Evolutionary conservation across 306 rosid species (phyloP).

Genomic region (Acacia confusa): DNA sequence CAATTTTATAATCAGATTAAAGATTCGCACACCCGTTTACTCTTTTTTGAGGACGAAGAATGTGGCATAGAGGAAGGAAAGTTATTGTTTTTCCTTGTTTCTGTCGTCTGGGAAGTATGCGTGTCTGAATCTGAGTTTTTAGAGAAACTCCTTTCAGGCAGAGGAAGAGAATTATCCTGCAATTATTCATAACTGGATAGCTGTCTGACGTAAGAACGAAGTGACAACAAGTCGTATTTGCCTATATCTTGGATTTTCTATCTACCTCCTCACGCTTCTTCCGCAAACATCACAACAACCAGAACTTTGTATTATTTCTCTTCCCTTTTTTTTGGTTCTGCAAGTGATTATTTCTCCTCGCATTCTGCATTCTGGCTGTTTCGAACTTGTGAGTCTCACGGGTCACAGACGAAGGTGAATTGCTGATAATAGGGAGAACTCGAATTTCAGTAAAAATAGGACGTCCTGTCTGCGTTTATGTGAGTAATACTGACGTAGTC

Average conservation of each 20-base stretch:
- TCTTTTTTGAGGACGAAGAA: not conserved
- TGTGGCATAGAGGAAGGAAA: not conserved
- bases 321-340: not conserved
- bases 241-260: not conserved
- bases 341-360: not conserved
- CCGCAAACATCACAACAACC: too few relatives aligned
- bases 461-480: not conserved
- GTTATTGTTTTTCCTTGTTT: not conserved
- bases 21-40: not conserved
- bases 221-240: conserved; percentile 10
- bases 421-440: not conserved
- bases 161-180: not conserved
- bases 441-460: not conserved
- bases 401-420: not conserved
- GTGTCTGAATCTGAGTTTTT: not conserved
- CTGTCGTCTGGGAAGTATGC: not conserved
- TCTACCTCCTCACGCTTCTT: not conserved
- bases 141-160: not conserved
- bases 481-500: not conserved
- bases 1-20: not conserved
- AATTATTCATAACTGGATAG: not conserved
- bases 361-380: not conserved
- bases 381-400: not conserved
- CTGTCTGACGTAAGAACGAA: not conserved
- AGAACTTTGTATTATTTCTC: not conserved